Evolutionary conservation across 345 rosid genomes (phyloP).

Genomic region (Gossypium bickii): DNA sequence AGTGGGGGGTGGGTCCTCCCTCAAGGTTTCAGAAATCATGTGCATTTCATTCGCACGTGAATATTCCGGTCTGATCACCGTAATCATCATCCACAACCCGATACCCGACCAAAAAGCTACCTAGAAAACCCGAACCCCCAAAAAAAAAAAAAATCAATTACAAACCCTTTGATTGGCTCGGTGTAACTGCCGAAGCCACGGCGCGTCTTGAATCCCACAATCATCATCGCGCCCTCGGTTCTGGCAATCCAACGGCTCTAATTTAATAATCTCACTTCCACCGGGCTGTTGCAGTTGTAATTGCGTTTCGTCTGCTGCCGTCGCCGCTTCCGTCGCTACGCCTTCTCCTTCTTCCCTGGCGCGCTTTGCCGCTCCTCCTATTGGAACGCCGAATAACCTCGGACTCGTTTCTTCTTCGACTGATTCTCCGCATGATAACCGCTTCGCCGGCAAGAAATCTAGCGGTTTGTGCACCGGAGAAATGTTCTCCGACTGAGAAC

Average conservation of each 20-base stretch:
- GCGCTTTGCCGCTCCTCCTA: conserved; percentile 56
- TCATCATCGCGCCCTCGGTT: conserved; percentile 14
- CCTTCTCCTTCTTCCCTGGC: conserved; percentile 29
- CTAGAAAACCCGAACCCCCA: neutral
- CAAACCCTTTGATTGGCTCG: conserved; percentile 48
- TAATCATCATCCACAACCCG: neutral
- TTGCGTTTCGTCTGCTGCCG: conserved; percentile 18
- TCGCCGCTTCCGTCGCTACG: neutral
- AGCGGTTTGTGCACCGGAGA: conserved; percentile 25
- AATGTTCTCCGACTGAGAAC: conserved; percentile 21
- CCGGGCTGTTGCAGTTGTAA: conserved; percentile 31
- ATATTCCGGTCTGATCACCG: neutral
- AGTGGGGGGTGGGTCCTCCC: neutral
- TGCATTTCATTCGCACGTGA: conserved; percentile 6
- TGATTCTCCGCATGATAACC: conserved; percentile 17
- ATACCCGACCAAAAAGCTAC: neutral
- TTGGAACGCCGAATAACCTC: conserved; percentile 67
- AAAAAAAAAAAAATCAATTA: conserved; percentile 19
- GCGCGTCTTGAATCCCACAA: conserved; percentile 25
- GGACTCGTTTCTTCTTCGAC: conserved; percentile 32
- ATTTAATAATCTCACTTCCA: conserved; percentile 23
- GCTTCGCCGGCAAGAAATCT: conserved; percentile 35
- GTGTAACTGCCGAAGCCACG: conserved; percentile 39
- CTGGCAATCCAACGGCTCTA: conserved; percentile 38
- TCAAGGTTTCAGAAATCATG: conserved; percentile 18